These are phyloP conservation scores for Penicillium nordicum DNA, from an alignment of 2,329 filamentous ascomycete species.

Conservation along the genomic window DNA sequence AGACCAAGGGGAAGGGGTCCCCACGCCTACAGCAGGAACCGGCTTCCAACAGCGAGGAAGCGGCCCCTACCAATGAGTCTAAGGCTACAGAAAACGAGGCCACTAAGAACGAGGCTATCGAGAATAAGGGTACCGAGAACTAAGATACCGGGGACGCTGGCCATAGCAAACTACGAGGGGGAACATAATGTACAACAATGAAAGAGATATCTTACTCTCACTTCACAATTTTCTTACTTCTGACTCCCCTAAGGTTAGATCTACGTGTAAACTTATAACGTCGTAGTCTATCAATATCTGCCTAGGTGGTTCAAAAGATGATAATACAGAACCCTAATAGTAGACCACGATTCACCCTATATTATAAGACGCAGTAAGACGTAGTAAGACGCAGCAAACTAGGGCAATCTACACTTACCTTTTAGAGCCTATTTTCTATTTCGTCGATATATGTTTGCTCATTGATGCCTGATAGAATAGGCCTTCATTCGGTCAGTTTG, in stretches of 20 bases:
- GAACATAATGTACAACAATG: not conserved
- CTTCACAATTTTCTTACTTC: too few relatives aligned
- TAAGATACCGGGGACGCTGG: not conserved
- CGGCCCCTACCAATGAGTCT: too few relatives aligned
- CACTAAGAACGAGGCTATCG: too few relatives aligned
- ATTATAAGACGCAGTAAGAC: too few relatives aligned
- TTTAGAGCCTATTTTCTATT: too few relatives aligned
- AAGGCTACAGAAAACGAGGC: too few relatives aligned
- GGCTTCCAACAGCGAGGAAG: too few relatives aligned
- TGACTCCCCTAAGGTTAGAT: not conserved
- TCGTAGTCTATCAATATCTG: not conserved
- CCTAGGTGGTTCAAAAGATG: not conserved
- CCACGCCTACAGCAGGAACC: too few relatives aligned
- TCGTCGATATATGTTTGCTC: too few relatives aligned
- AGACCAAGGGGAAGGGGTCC: rapidly evolving
- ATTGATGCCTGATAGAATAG: not conserved
- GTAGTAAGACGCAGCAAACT: not conserved
- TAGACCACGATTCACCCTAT: not conserved
- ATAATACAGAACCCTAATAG: not conserved
- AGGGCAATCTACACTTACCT: not conserved
- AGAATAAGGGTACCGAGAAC: not conserved
- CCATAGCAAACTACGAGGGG: rapidly evolving
- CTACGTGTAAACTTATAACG: not conserved
- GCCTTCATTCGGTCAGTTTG: not conserved
- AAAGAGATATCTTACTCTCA: too few relatives aligned